Base-by-base conservation (phyloP, 108 stramenopile genomes). In the Skeletonema costatum region DNA sequence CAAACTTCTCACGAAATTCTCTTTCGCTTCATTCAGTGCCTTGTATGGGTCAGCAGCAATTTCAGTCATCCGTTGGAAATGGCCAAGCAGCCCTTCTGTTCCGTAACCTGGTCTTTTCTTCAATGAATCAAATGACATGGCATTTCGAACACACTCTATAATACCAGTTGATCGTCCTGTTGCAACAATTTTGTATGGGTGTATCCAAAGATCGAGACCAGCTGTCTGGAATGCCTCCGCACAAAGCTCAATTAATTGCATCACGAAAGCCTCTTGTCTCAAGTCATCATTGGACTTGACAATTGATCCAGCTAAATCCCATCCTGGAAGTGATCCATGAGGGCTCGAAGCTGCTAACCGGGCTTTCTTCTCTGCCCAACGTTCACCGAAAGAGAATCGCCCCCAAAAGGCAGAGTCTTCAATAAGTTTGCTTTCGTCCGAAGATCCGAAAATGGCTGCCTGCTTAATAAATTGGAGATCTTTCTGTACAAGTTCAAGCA, bases 241-340 rank as follows among this genome's bases (percentile, higher is more conserved):
- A 64, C 96, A 97, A 36, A 97, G 83, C 21, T 93, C 90, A 41
- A 99, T 98, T 9, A 99, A 86, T 81, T 99, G 98, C 89, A 98
- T 90, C 48, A 96, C 88, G 58, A 96, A 96, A 19, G 94, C 94
- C 85, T 99, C 99, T 80, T 99, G 99, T 35, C 99, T 87, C 51
- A 98, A 77, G 76, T 99, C 99, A 51, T 99, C 99, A 71, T 99
- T 98, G 17, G 95, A 96, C 90, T 99, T 99, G 38, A 99, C 97
- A 74, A 99, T 98, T 42, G 97, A 92, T 50, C 95, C 93, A 29
- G 88, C 80, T 41, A 99, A 76, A 71, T 98, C 92, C 95, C 97
- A 99, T 19, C 91, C 89, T 16, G 92, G 84, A 42, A 70, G 60
- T 6, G 81, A 74, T 36, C 94, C 96, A 50, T 89, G 87, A 53